Percentiles rank a stretch among this genome's conserved stretches.
Conservation (phyloP, 2,329 filamentous ascomycete genomes). For the Nemania sp. region DNA sequence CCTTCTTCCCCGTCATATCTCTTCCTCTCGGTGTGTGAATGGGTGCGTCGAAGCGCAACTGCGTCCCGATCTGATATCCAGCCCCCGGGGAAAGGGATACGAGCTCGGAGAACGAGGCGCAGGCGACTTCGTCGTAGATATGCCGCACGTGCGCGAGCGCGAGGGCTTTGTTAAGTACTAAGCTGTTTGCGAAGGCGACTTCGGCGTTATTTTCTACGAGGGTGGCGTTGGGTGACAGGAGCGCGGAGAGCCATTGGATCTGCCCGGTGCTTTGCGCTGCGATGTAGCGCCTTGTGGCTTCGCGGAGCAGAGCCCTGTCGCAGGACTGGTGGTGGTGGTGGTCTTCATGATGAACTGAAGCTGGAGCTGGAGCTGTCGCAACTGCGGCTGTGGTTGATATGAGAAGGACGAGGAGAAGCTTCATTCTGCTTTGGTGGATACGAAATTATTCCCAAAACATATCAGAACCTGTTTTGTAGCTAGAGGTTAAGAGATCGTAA, state of each 20-base stretch:
- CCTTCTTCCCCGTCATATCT: too few relatives aligned
- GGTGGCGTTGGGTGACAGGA: slow-evolving; percentile 17
- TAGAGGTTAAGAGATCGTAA: too few relatives aligned
- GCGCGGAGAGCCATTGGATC: slow-evolving; percentile 22
- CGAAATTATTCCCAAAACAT: too few relatives aligned
- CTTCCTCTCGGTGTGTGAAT: too few relatives aligned
- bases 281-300: slow-evolving; percentile 33
- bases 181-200: slow-evolving; percentile 6
- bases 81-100: slow-evolving; percentile 13
- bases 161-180: slow-evolving; percentile 16
- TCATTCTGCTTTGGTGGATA: too few relatives aligned
- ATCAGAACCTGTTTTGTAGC: too few relatives aligned
- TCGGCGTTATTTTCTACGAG: slow-evolving; percentile 27
- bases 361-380: too few relatives aligned
- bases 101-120: slow-evolving; percentile 28
- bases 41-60: slow-evolving; percentile 29
- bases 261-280: slow-evolving; percentile 32
- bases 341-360: too few relatives aligned
- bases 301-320: slow-evolving; percentile 29
- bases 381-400: background rate
- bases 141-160: slow-evolving; percentile 23
- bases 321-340: slow-evolving; percentile 22
- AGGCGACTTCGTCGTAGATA: slow-evolving; percentile 34
- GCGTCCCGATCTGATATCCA: slow-evolving; percentile 35
- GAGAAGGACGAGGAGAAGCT: background rate